These are phyloP conservation scores for Bromus sterilis DNA, from an alignment of 176 grass and related monocot genomes.

Conservation along the genomic window DNA sequence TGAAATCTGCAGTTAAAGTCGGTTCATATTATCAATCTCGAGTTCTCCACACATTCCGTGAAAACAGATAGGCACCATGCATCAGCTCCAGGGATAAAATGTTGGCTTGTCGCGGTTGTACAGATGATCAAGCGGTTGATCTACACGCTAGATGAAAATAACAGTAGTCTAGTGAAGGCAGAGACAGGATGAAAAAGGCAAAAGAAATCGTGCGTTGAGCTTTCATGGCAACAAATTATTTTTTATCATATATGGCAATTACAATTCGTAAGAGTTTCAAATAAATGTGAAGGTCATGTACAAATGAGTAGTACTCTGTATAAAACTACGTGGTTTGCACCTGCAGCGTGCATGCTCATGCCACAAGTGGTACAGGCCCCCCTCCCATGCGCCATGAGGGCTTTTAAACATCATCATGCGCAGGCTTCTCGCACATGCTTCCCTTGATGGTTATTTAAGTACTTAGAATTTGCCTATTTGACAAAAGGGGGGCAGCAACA, in stretches of 20 bases:
- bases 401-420: constrained; percentile 44
- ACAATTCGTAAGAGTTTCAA: neutral
- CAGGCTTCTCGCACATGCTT: constrained; percentile 37
- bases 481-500: constrained; percentile 26
- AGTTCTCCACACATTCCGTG: neutral
- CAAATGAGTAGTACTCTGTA: neutral
- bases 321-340: constrained; percentile 7
- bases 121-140: constrained; percentile 13
- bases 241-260: too few species aligned
- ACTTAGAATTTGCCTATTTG: constrained; percentile 22
- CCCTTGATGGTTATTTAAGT: constrained; percentile 44
- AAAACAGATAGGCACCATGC: constrained; percentile 13
- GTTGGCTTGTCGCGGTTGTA: constrained; percentile 17
- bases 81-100: constrained; percentile 27
- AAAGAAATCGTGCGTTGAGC: neutral
- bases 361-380: constrained; percentile 19
- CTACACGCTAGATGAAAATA: constrained; percentile 7
- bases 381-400: constrained; percentile 51
- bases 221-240: neutral
- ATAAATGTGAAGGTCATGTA: neutral
- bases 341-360: constrained; percentile 27
- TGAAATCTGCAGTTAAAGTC: neutral
- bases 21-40: neutral
- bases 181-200: neutral
- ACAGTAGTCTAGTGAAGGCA: neutral